Evolutionary conservation across 1,284 basidiomycete species (phyloP).

Genomic region (Caloboletus firmus): DNA sequence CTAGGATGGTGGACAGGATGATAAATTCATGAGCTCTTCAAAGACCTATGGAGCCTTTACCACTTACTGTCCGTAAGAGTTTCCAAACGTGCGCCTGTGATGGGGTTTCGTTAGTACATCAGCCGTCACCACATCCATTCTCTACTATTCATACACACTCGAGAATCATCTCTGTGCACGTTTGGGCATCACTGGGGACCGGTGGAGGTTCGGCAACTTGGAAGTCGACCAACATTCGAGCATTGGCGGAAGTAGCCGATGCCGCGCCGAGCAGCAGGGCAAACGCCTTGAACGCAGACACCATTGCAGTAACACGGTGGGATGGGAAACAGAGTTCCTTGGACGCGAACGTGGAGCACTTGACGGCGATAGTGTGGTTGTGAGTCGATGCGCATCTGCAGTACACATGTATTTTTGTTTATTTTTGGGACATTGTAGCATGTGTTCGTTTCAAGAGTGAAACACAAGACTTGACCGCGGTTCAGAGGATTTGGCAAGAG

Average conservation of each 20-base stretch:
- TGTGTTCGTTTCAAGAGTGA: neutral
- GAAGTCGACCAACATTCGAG: slow-evolving; percentile 62
- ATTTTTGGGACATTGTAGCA: neutral
- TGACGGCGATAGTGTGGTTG: neutral
- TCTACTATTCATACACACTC: slow-evolving; percentile 45
- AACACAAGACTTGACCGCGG: too few relatives aligned
- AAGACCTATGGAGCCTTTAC: neutral
- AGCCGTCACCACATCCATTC: neutral
- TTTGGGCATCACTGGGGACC: slow-evolving; percentile 54
- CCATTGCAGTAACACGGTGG: slow-evolving; percentile 12
- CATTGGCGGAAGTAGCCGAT: slow-evolving; percentile 22
- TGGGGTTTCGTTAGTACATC: neutral
- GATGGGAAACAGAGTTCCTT: neutral
- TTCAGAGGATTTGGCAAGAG: too few relatives aligned
- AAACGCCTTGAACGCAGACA: slow-evolving; percentile 10
- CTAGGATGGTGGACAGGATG: slow-evolving; percentile 36
- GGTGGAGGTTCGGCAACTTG: slow-evolving; percentile 71
- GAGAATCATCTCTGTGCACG: slow-evolving; percentile 65
- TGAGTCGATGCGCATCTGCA: neutral
- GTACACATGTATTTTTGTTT: slow-evolving; percentile 3
- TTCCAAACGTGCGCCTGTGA: slow-evolving; percentile 65
- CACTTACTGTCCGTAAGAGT: slow-evolving; percentile 67
- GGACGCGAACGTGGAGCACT: neutral
- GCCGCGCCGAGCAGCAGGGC: slow-evolving; percentile 13
- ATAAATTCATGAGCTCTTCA: neutral